These are phyloP conservation scores for Paraglomus brasilianum DNA, from an alignment of 192 early-diverging fungal species.

Conservation along the genomic window DNA sequence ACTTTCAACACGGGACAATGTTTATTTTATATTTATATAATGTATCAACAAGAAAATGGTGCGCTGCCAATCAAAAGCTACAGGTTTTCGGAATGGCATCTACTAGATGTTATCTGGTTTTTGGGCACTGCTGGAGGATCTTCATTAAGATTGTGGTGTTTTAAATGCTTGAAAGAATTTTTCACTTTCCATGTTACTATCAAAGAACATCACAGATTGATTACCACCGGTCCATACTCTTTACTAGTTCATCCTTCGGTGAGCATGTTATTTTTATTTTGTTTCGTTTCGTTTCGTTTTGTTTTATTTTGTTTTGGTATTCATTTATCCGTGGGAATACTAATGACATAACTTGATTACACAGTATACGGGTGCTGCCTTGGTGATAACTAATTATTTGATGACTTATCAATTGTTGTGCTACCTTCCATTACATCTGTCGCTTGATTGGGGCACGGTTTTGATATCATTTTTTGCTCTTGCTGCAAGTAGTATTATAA, in stretches of 20 bases:
- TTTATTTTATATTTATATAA: conserved; percentile 11
- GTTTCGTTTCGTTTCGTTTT: background rate
- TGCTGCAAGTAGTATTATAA: no score
- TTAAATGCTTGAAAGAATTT: conserved; percentile 8
- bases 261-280: background rate
- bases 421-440: background rate
- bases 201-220: conserved; percentile 17
- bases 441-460: no score
- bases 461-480: no score
- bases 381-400: background rate
- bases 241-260: conserved; percentile 23
- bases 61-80: background rate
- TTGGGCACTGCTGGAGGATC: background rate
- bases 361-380: background rate
- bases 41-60: conserved; percentile 18
- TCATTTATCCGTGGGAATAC: no score
- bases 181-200: conserved; percentile 11
- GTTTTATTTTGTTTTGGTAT: no score
- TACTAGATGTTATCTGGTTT: background rate
- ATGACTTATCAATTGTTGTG: background rate
- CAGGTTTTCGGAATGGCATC: conserved; percentile 3
- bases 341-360: no score
- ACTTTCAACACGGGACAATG: background rate
- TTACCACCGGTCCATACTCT: conserved; percentile 16
- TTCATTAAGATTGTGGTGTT: conserved; percentile 24